phyloP scores from a whole-genome alignment of 495 filamentous ascomycete species.

The Aspergillus indologenus region DNA sequence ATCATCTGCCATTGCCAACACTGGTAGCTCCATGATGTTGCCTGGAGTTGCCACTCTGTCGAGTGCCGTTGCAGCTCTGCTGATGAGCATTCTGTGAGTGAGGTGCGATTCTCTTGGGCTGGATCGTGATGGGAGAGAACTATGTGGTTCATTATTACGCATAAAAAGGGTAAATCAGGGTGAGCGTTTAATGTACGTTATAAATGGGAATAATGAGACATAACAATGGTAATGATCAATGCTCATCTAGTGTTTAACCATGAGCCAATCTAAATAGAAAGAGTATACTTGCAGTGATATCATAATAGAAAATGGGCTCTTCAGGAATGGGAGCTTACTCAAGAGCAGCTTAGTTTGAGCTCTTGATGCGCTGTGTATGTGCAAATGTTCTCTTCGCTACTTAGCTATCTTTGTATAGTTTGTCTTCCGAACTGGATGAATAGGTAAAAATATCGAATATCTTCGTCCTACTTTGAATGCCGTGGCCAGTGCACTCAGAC shows the following conservation, averaged over 20 bases:
- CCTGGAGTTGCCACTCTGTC: not conserved
- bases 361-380: no score
- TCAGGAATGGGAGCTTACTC: no score
- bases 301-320: no score
- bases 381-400: no score
- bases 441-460: no score
- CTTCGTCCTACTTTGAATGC: no score
- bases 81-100: not conserved
- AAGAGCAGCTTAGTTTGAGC: no score
- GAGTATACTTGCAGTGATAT: no score
- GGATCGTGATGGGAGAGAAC: not conserved
- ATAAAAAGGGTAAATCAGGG: not conserved
- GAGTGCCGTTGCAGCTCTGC: not conserved
- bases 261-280: no score
- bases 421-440: no score
- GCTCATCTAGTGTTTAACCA: not conserved
- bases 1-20: slow-evolving; percentile 4
- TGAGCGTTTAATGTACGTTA: slow-evolving; percentile 1
- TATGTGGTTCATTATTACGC: not conserved
- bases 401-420: no score
- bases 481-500: no score
- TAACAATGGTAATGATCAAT: not conserved
- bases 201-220: slow-evolving; percentile 1
- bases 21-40: slow-evolving; percentile 2
- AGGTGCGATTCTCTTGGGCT: not conserved